phyloP scores from a whole-genome alignment of 768 basidiomycete genomes.

The Dacryopinax spathularia region DNA sequence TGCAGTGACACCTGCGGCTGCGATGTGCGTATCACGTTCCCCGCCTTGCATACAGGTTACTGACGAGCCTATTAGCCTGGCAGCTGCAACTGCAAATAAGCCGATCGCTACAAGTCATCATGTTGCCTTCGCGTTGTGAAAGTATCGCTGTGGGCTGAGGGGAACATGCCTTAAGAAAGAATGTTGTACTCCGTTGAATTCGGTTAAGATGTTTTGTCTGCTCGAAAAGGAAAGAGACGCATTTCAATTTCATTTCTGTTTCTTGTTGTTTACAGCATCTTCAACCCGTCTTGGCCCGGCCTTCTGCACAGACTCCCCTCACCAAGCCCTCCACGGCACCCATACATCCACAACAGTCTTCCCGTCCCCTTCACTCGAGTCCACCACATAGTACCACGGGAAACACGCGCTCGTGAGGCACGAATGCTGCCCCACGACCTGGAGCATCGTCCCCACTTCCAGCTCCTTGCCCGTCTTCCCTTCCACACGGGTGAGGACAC shows the following conservation, averaged over 20 bases:
- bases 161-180: too few species aligned
- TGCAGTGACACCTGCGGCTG: too few species aligned
- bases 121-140: too few species aligned
- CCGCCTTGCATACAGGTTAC: too few species aligned
- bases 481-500: constrained; percentile 33
- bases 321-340: constrained; percentile 91
- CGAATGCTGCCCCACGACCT: constrained; percentile 74
- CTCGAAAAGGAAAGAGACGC: too few species aligned
- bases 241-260: neutral
- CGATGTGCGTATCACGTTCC: too few species aligned
- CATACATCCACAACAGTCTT: constrained; percentile 59
- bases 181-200: too few species aligned
- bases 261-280: neutral
- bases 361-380: constrained; percentile 35
- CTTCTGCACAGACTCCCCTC: neutral
- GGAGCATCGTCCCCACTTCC: constrained; percentile 45
- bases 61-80: too few species aligned
- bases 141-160: too few species aligned
- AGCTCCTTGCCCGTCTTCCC: constrained; percentile 19
- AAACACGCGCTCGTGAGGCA: constrained; percentile 68
- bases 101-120: too few species aligned
- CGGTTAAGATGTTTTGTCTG: too few species aligned
- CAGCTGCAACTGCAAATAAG: too few species aligned
- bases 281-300: neutral
- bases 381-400: constrained; percentile 75